phyloP scores from a whole-genome alignment of 768 basidiomycete genomes.

The Pholiota microspora region DNA sequence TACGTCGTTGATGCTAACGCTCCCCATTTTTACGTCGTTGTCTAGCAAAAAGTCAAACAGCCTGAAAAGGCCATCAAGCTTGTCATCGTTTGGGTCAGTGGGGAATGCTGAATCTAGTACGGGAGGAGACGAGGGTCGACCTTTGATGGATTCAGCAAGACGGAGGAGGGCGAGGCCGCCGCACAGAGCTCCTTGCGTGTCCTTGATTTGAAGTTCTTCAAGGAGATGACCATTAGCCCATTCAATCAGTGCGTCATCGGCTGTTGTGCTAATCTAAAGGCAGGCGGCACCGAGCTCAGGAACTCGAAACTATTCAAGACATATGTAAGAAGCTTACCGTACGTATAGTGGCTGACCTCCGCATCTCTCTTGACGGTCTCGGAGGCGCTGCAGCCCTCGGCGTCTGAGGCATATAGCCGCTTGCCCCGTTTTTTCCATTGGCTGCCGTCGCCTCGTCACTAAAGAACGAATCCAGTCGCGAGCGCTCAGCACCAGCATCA shows the following conservation, averaged over 20 bases:
- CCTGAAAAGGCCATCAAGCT: constrained; percentile 82
- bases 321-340: constrained; percentile 29
- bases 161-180: constrained; percentile 81
- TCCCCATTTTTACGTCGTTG: constrained; percentile 88
- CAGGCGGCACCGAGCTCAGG: neutral
- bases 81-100: constrained; percentile 63
- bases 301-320: too few relatives aligned
- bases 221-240: constrained; percentile 93
- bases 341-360: constrained; percentile 37
- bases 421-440: constrained; percentile 14
- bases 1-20: constrained; percentile 92
- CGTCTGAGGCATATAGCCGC: constrained; percentile 6
- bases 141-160: constrained; percentile 79
- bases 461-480: constrained; percentile 56
- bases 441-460: constrained; percentile 31
- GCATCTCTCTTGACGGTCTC: constrained; percentile 65
- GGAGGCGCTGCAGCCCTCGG: constrained; percentile 43
- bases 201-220: constrained; percentile 50
- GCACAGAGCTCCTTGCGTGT: constrained; percentile 43
- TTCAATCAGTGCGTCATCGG: constrained; percentile 61
- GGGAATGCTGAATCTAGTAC: constrained; percentile 83
- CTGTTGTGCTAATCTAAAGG: constrained; percentile 20
- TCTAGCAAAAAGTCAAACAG: constrained; percentile 92
- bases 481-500: constrained; percentile 51
- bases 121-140: constrained; percentile 60